Conservation (phyloP, 352 stramenopile genomes). For the Globisporangium okanoganense region DNA sequence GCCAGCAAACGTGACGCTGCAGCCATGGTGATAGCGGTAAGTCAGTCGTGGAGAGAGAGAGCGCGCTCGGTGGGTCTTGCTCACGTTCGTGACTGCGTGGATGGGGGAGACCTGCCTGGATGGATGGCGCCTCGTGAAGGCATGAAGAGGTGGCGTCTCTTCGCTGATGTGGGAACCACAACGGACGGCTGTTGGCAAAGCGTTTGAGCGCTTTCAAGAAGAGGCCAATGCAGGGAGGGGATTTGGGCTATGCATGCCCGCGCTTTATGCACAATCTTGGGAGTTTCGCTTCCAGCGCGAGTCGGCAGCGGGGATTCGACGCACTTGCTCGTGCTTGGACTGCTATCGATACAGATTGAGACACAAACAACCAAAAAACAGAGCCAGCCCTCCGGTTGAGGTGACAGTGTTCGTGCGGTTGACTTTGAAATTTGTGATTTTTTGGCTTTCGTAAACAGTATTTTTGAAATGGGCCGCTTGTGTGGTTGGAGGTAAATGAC, state of each 20-base stretch:
- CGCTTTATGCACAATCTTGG: not conserved
- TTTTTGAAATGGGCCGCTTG: too few species aligned
- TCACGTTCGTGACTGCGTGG: not conserved
- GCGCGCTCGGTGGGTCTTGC: not conserved
- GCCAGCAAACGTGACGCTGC: not conserved
- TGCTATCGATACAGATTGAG: too few species aligned
- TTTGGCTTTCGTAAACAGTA: too few species aligned
- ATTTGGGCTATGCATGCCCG: not conserved
- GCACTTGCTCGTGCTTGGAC: too few species aligned
- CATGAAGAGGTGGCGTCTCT: not conserved
- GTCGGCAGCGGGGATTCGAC: too few species aligned
- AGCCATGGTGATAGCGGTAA: not conserved
- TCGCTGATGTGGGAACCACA: not conserved
- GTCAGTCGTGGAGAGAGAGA: not conserved
- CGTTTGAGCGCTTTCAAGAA: not conserved
- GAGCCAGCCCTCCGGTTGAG: too few species aligned
- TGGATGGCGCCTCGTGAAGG: too few species aligned
- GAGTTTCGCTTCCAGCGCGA: not conserved
- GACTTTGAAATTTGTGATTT: not conserved
- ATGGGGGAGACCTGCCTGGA: too few species aligned
- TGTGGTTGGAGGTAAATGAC: too few species aligned
- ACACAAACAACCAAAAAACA: too few species aligned
- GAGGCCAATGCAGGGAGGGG: too few species aligned
- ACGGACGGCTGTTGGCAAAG: not conserved
- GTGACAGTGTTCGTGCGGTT: too few species aligned